Conservation (phyloP, 345 rosid species). For the Cochlearia excelsa region DNA sequence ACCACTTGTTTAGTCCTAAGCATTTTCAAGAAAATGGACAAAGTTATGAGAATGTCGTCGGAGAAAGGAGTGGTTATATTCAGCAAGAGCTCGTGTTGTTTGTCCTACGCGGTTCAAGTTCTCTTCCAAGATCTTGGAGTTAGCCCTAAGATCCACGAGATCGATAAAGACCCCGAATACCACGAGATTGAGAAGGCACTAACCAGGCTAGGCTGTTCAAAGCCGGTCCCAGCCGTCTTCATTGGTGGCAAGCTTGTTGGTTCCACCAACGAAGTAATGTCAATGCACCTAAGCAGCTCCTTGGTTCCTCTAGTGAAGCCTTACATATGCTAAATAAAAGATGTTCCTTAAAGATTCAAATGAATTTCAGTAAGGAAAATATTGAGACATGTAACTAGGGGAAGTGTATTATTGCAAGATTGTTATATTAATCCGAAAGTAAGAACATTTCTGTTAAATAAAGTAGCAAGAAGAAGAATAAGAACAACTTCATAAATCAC, state of each 20-base stretch:
- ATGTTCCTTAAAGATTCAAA: background rate
- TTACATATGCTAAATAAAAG: conserved; percentile 33
- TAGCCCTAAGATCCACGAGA: conserved; percentile 52
- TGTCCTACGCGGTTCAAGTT: conserved; percentile 65
- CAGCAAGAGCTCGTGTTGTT: conserved; percentile 79
- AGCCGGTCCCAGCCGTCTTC: conserved; percentile 70
- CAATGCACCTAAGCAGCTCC: conserved; percentile 62
- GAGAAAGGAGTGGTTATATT: conserved; percentile 72
- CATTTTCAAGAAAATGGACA: conserved; percentile 40
- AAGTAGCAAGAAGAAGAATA: conserved; percentile 7
- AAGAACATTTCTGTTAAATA: background rate
- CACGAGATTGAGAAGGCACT: conserved; percentile 73
- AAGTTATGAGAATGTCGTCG: conserved; percentile 53
- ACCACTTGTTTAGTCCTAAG: background rate
- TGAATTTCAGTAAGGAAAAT: conserved; percentile 12
- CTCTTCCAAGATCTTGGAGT: conserved; percentile 72
- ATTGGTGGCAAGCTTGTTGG: conserved; percentile 72
- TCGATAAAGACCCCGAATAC: conserved; percentile 69
- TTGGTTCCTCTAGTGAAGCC: conserved; percentile 60
- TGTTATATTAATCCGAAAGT: background rate
- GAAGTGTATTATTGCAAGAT: conserved; percentile 3
- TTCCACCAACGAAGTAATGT: conserved; percentile 80
- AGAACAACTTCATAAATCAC: conserved; percentile 6
- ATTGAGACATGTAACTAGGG: conserved; percentile 4
- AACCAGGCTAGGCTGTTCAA: conserved; percentile 58